A percentile compares a stretch with the other conserved stretches of the same genome.
Evolutionary conservation across 139 green algal genomes (phyloP).

Genomic region (Tetradesmus lagerheimii): DNA sequence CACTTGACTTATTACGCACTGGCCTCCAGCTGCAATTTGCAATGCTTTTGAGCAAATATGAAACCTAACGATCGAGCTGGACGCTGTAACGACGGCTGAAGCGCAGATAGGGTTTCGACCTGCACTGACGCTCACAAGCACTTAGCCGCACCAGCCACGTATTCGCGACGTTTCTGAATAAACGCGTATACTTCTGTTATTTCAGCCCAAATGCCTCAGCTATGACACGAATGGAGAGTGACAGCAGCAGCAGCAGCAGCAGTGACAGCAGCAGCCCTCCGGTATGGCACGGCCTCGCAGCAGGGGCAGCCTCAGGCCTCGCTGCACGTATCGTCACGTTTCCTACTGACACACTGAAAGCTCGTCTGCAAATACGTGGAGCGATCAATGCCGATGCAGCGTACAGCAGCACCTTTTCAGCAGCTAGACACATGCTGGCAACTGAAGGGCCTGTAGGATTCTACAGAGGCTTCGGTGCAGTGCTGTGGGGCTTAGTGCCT

Average conservation of each 20-base stretch:
- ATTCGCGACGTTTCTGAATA: too few species aligned
- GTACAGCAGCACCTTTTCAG: slow-evolving; percentile 13
- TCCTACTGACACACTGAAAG: slow-evolving; percentile 85
- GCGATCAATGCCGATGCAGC: not conserved
- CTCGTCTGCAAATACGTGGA: slow-evolving; percentile 41
- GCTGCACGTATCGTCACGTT: slow-evolving; percentile 66
- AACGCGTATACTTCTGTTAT: too few species aligned
- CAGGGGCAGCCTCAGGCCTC: slow-evolving; percentile 58
- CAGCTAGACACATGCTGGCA: slow-evolving; percentile 23
- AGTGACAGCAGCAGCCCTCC: not conserved
- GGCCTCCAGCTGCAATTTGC: too few species aligned
- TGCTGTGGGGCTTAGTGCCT: slow-evolving; percentile 74
- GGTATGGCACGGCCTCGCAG: slow-evolving; percentile 60
- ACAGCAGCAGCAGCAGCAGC: slow-evolving; percentile 16
- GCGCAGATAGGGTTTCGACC: too few species aligned
- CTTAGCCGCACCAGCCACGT: too few species aligned
- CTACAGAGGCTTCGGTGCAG: slow-evolving; percentile 79
- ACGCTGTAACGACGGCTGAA: too few species aligned
- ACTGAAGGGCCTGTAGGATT: slow-evolving; percentile 54
- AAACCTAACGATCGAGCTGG: too few species aligned
- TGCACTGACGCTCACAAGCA: too few species aligned
- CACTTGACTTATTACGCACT: too few species aligned
- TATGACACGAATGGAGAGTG: not conserved
- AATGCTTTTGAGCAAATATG: too few species aligned
- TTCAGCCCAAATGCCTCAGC: not conserved